Conservation (phyloP, 208 protist species). For the Hexamita inflata region DNA sequence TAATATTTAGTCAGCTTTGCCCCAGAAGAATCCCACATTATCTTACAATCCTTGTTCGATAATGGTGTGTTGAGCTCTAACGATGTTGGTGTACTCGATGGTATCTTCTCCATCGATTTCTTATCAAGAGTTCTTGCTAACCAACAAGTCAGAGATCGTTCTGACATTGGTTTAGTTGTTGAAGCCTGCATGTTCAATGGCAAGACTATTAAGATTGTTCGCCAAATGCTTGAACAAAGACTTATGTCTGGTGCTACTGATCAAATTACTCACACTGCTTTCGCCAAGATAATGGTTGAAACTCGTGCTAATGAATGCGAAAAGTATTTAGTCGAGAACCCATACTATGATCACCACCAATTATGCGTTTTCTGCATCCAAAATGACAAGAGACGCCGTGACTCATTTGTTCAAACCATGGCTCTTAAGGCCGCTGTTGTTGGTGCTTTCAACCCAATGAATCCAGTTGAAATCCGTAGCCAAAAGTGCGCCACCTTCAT, state of each 20-base stretch:
- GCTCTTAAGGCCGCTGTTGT: conserved; percentile 87
- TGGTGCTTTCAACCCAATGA: conserved; percentile 71
- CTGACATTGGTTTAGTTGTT: conserved; percentile 53
- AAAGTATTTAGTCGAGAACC: conserved; percentile 82
- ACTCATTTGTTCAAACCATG: conserved; percentile 75
- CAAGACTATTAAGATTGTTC: conserved; percentile 81
- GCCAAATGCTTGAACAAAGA: conserved; percentile 87
- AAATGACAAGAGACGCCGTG: conserved; percentile 86
- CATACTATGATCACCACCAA: conserved; percentile 76
- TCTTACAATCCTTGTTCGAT: conserved; percentile 92
- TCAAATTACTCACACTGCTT: conserved; percentile 79
- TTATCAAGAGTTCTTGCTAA: neutral
- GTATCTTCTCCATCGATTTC: conserved; percentile 56
- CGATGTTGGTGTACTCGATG: conserved; percentile 75
- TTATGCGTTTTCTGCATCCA: conserved; percentile 96
- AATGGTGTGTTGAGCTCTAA: conserved; percentile 83
- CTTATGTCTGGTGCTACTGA: conserved; percentile 79
- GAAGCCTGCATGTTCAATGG: conserved; percentile 62
- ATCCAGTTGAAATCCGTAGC: conserved; percentile 43
- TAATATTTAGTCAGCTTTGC: conserved; percentile 74
- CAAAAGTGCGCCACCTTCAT: neutral
- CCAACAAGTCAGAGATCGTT: neutral
- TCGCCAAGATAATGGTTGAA: conserved; percentile 98
- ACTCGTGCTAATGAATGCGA: conserved; percentile 71
- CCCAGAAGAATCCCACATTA: conserved; percentile 78